A percentile compares a stretch with the other conserved stretches of the same genome.
These are phyloP conservation scores for Pythium grandisporangium DNA, from an alignment of 352 stramenopile species.

Conservation along the genomic window DNA sequence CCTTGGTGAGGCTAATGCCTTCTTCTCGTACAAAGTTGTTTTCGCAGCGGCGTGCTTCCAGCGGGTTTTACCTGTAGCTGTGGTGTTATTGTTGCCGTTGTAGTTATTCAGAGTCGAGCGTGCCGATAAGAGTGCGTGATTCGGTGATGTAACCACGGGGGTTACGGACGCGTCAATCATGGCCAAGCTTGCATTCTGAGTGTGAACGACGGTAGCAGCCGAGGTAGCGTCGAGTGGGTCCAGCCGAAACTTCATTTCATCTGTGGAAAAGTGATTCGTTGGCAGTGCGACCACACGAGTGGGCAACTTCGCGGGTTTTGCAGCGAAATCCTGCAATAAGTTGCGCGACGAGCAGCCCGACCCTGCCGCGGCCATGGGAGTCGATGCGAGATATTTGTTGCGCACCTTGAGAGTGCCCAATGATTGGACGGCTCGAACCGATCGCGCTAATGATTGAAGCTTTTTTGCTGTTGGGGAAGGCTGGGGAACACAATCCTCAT, in stretches of 20 bases:
- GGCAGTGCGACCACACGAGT: conserved; percentile 13
- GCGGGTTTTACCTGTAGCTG: conserved; percentile 1
- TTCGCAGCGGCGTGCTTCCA: conserved; percentile 9
- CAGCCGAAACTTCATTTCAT: conserved; percentile 25
- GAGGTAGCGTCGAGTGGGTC: conserved; percentile 11
- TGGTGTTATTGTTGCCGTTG: background rate
- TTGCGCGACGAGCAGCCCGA: conserved; percentile 4
- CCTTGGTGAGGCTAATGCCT: no score
- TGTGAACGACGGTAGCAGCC: background rate
- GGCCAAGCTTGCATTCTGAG: no score
- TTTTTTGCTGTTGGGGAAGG: conserved; percentile 21
- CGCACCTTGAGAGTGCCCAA: conserved; percentile 25
- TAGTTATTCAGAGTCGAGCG: no score
- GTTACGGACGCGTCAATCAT: no score
- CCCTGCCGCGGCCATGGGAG: conserved; percentile 9
- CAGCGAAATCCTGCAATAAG: background rate
- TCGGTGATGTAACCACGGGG: no score
- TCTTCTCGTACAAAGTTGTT: no score
- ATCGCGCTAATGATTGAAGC: conserved; percentile 34
- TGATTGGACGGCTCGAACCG: conserved; percentile 39
- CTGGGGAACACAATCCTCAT: no score
- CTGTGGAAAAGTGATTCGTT: conserved; percentile 22
- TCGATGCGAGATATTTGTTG: conserved; percentile 33
- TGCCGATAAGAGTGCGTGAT: no score
- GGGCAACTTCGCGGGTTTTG: background rate